Percentiles rank a stretch among this genome's conserved stretches.
These are phyloP conservation scores for Botrytis cinerea DNA, from an alignment of 2,329 filamentous ascomycete genomes.

Conservation along the genomic window DNA sequence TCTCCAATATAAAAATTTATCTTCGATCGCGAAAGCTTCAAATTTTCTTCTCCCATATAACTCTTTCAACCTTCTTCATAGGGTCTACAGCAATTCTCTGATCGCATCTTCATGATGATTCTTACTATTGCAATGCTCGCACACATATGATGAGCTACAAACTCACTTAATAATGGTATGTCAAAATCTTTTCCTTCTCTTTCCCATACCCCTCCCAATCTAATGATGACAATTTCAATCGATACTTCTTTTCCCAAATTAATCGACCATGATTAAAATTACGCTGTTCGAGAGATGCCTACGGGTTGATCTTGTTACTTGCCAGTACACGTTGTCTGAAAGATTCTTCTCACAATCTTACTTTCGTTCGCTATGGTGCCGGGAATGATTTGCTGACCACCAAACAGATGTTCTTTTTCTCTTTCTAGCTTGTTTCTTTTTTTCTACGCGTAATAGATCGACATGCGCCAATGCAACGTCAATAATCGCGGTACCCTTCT, in stretches of 20 bases:
- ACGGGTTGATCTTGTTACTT: constrained; percentile 75
- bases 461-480: constrained; percentile 6
- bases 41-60: neutral
- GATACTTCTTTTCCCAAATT: constrained; percentile 82
- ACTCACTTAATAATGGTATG: constrained; percentile 27
- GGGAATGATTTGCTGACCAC: constrained; percentile 29
- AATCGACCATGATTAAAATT: constrained; percentile 84
- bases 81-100: neutral
- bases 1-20: constrained; percentile 23
- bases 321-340: constrained; percentile 87
- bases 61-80: neutral
- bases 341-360: constrained; percentile 12
- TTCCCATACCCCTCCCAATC: constrained; percentile 24
- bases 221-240: constrained; percentile 66
- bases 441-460: neutral
- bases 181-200: neutral
- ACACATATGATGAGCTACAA: neutral
- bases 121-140: neutral
- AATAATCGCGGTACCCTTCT: constrained; percentile 3
- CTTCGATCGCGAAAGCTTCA: neutral
- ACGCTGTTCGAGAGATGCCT: constrained; percentile 64
- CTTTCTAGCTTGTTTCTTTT: constrained; percentile 12
- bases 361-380: constrained; percentile 20
- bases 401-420: constrained; percentile 30
- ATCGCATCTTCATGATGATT: neutral